These are phyloP conservation scores for Tanacetum coccineum DNA, from an alignment of 129 eudicot genomes.

Conservation along the genomic window DNA sequence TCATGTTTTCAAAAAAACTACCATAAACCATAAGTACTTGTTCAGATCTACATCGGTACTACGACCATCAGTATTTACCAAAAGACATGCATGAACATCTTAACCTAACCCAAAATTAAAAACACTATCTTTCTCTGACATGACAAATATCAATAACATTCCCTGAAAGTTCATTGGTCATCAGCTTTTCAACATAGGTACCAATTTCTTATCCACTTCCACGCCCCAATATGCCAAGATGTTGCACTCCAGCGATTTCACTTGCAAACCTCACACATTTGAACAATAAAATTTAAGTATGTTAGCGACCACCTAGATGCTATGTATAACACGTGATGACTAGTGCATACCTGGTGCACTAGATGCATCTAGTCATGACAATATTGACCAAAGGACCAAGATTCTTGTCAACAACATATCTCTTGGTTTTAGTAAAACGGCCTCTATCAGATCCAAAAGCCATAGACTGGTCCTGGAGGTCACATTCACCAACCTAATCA, in stretches of 20 bases:
- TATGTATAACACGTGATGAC: background rate
- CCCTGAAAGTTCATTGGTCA: slow-evolving; percentile 98
- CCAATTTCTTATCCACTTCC: slow-evolving; percentile 99
- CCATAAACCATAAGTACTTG: no score
- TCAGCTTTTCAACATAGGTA: slow-evolving; percentile 88
- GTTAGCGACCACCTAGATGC: no score
- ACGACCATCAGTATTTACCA: no score
- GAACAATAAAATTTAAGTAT: background rate
- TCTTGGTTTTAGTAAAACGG: slow-evolving; percentile 90
- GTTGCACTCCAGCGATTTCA: slow-evolving; percentile 92
- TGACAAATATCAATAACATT: slow-evolving; percentile 98
- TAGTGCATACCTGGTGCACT: slow-evolving; percentile 72
- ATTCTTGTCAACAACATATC: slow-evolving; percentile 98
- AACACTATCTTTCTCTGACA: no score
- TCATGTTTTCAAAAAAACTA: no score
- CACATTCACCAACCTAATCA: slow-evolving; percentile 98
- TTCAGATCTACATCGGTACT: no score
- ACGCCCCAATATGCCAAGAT: slow-evolving; percentile 99
- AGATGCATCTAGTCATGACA: slow-evolving; percentile 98
- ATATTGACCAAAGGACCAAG: slow-evolving; percentile 96
- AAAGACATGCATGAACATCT: no score
- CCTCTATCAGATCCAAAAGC: slow-evolving; percentile 98
- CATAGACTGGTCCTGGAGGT: slow-evolving; percentile 99
- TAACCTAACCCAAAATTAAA: no score
- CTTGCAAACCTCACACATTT: slow-evolving; percentile 97